These are phyloP conservation scores for Ilex aquifolium DNA, from an alignment of 257 asterid species.

Conservation along the genomic window DNA sequence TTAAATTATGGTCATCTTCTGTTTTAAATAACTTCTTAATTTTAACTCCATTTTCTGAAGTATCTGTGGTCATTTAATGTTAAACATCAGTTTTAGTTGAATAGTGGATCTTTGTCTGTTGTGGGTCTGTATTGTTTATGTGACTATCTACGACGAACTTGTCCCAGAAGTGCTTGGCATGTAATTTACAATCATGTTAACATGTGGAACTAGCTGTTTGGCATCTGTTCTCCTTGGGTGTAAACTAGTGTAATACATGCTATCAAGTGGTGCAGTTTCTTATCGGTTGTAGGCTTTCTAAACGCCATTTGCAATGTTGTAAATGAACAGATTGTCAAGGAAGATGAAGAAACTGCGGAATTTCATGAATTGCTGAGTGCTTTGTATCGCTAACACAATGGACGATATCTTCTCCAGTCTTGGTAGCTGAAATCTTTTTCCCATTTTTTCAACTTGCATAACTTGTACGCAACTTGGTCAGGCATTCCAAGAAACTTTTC, in stretches of 20 bases:
- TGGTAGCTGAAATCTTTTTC: conserved; percentile 5
- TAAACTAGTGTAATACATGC: not conserved
- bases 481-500: not conserved
- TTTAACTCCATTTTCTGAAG: no score
- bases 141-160: not conserved
- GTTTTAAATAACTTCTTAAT: no score
- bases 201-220: not conserved
- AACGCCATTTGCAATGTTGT: not conserved
- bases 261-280: not conserved
- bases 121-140: no score
- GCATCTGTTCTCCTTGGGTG: no score
- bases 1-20: no score
- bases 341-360: conserved; percentile 43
- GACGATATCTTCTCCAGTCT: conserved; percentile 10
- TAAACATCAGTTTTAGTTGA: no score
- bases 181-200: not conserved
- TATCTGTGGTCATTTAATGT: no score
- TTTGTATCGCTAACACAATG: conserved; percentile 13
- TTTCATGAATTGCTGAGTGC: conserved; percentile 30
- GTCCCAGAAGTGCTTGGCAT: not conserved
- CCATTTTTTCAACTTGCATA: conserved; percentile 13
- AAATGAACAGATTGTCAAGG: conserved; percentile 31
- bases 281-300: not conserved
- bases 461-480: not conserved
- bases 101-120: no score